phyloP scores from a whole-genome alignment of 2,329 filamentous ascomycete genomes.

The Lasiodiplodia sp. region DNA sequence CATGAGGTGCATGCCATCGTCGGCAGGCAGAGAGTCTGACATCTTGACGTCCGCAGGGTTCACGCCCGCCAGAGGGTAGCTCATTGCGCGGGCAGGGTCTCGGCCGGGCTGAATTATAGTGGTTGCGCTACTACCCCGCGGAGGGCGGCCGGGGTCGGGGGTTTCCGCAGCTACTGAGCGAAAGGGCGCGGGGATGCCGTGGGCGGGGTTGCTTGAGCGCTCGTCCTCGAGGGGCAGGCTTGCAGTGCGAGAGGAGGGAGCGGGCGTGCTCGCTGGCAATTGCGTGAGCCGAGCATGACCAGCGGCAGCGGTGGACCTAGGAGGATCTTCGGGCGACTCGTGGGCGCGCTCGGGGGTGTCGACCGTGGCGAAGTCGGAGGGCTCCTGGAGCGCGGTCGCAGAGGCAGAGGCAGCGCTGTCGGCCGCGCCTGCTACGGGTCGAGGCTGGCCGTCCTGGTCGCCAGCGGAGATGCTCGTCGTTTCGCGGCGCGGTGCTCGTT shows the following conservation, averaged over 20 bases:
- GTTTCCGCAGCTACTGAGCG: conserved; percentile 34
- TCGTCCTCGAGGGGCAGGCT: conserved; percentile 22
- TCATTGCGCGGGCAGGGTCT: conserved; percentile 19
- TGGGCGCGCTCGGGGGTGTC: conserved; percentile 21
- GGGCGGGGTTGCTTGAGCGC: conserved; percentile 41
- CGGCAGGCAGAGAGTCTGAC: conserved; percentile 51
- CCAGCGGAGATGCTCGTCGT: conserved; percentile 7
- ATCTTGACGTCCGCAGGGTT: conserved; percentile 29
- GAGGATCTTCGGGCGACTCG: conserved; percentile 27
- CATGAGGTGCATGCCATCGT: conserved; percentile 59
- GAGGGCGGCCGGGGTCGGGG: conserved; percentile 15
- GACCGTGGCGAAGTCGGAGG: conserved; percentile 30
- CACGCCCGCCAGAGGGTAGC: conserved; percentile 10
- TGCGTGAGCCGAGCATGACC: conserved; percentile 33
- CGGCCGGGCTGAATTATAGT: conserved; percentile 14
- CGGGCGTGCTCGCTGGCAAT: conserved; percentile 33
- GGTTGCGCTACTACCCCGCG: conserved; percentile 22
- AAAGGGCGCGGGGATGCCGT: conserved; percentile 40
- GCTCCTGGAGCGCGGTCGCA: conserved; percentile 23
- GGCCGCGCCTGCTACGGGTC: background rate
- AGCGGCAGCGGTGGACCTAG: conserved; percentile 26
- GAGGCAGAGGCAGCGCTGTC: background rate
- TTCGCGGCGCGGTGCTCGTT: background rate
- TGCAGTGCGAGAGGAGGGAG: conserved; percentile 35
- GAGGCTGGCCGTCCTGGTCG: background rate